Base-by-base conservation (phyloP, 441 rosid species). In the Macaranga tanarius region DNA sequence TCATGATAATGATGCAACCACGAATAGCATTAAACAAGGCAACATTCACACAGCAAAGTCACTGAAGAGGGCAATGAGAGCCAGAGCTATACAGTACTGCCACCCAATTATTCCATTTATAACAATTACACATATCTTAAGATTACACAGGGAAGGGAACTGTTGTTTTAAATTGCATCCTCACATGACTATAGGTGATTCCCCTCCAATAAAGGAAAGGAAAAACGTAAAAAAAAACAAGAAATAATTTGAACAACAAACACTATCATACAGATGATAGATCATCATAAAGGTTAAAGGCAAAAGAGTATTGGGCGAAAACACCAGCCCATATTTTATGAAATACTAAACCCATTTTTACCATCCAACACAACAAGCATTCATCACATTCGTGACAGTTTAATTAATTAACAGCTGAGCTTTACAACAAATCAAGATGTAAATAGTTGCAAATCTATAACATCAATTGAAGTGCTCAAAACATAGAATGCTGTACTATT, bases 131-230 rank as follows among this genome's bases (percentile, higher is more conserved):
- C 9, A 52, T 51, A 20, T 23, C 42, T 31, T 0, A 50, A 72
- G n/a, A 72, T 55, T 38, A 62, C 20, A 62, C 59, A 26, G 23
- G 45, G n/a, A 71, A 50, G 57, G 17, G 38, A 31, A 31, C 23
- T 22, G 16, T 25, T 22, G 31, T 40, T 13, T 42, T 15, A 20
- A 38, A 62, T 3, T 15, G 22, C 59, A 26, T 10, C 22, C 19
- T 6, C 12, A 34, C 12, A 48, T 10, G 12, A 25, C 13, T 13
- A 47, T 2, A 13, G 10, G 40, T n/a, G 7, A 50, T 0, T 50
- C 20, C 69, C 58, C 16, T 44, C 20, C 31, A 54, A 16, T 40
- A 66, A 1, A 26, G 11, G 52, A 7, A 44, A 44, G 11, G 28
- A 22, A 66, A n/a, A n/a, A n/a, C n/a, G n/a, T n/a, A n/a, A n/a